Conservation (phyloP, 2,329 filamentous ascomycete species). For the Drechslerella coelobrocha region DNA sequence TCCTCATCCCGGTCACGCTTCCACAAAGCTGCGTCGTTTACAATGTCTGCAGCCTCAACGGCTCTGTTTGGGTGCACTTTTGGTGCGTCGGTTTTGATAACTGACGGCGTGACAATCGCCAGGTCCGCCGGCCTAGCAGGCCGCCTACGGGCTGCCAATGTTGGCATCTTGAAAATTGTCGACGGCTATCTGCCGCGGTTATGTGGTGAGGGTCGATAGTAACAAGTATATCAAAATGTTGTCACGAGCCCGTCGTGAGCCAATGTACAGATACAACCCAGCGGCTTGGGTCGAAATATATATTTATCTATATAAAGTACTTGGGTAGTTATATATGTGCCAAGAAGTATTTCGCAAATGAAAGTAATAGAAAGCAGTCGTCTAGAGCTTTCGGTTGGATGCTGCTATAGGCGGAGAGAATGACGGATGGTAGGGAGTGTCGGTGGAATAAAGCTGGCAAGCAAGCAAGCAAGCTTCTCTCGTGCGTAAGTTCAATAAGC, state of each 20-base stretch:
- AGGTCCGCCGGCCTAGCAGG: not conserved
- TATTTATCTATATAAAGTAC: too few species aligned
- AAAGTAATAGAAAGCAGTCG: not conserved
- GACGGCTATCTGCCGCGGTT: not conserved
- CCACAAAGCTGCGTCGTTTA: slow-evolving; percentile 7
- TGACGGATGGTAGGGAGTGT: not conserved
- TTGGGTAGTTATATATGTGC: too few species aligned
- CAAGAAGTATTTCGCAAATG: not conserved
- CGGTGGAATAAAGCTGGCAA: too few species aligned
- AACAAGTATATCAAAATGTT: slow-evolving; percentile 8
- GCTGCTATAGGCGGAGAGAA: not conserved
- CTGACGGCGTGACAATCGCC: not conserved
- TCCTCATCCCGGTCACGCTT: slow-evolving; percentile 24
- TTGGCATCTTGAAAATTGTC: not conserved
- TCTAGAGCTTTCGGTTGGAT: not conserved
- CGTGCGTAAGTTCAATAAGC: not conserved
- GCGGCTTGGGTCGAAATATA: too few species aligned
- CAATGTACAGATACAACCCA: not conserved
- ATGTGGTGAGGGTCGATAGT: not conserved
- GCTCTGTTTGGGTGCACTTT: not conserved
- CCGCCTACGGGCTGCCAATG: not conserved
- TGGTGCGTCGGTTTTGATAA: not conserved
- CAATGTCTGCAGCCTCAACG: not conserved
- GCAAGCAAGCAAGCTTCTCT: too few species aligned
- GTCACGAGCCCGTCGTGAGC: slow-evolving; percentile 47